Percentiles rank a stretch among this genome's conserved stretches.
These are phyloP conservation scores for Aspergillus leporis DNA, from an alignment of 495 filamentous ascomycete species.

Conservation along the genomic window DNA sequence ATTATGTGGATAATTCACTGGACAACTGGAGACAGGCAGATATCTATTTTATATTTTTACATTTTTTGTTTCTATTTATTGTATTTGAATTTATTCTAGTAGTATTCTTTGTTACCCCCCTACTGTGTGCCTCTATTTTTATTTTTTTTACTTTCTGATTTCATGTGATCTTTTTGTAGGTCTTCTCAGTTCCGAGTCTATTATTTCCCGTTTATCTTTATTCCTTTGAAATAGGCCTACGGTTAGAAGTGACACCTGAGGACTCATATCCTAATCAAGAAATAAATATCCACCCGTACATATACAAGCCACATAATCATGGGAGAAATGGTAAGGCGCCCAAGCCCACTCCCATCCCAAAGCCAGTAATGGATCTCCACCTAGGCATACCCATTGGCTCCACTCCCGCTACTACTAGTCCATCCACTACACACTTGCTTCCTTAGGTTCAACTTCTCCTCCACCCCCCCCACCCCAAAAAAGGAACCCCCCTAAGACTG, in stretches of 20 bases:
- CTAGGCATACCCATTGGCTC: slow-evolving; percentile 19
- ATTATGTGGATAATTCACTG: slow-evolving; percentile 1
- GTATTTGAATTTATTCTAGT: not conserved
- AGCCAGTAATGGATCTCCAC: slow-evolving; percentile 8
- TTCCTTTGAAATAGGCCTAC: not conserved
- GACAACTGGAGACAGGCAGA: not conserved
- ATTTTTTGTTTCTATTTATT: not conserved
- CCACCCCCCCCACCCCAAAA: slow-evolving; percentile 16
- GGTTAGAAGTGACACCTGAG: not conserved
- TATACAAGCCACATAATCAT: slow-evolving; percentile 12
- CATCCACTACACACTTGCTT: too few relatives aligned
- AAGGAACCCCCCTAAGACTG: slow-evolving; percentile 18
- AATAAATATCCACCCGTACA: not conserved
- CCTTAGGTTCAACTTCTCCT: not conserved
- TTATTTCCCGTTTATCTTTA: not conserved
- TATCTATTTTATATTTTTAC: slow-evolving; percentile 4
- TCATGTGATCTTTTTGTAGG: too few relatives aligned
- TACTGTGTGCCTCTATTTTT: not conserved
- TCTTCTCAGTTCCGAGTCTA: too few relatives aligned
- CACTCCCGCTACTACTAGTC: slow-evolving; percentile 21
- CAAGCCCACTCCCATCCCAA: slow-evolving; percentile 15
- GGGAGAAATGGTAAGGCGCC: slow-evolving; percentile 9
- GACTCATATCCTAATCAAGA: not conserved
- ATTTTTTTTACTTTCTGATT: not conserved
- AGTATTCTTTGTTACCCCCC: not conserved